phyloP scores from a whole-genome alignment of 2,329 filamentous ascomycete genomes.

The Phoma sp. region DNA sequence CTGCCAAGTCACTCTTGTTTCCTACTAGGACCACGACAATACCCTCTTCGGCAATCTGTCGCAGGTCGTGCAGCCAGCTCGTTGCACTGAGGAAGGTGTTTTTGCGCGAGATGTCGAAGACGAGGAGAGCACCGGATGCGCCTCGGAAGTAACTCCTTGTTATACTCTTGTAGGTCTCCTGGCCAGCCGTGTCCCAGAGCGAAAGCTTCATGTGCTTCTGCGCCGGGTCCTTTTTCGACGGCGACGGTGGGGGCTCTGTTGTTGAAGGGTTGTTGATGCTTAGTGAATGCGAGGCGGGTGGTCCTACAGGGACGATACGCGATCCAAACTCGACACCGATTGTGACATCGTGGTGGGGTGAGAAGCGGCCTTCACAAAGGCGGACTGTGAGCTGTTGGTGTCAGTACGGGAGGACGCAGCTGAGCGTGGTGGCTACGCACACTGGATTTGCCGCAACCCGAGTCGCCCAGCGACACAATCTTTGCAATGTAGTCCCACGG shows the following conservation, averaged over 20 bases:
- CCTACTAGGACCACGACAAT: conserved; percentile 95
- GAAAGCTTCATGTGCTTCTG: conserved; percentile 90
- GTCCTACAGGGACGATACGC: conserved; percentile 87
- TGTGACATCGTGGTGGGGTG: conserved; percentile 92
- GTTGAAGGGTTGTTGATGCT: conserved; percentile 59
- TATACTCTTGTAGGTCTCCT: conserved; percentile 97
- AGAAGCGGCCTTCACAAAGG: conserved; percentile 95
- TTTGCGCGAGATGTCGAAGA: conserved; percentile 90
- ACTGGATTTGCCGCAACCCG: conserved; percentile 90
- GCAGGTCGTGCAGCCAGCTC: conserved; percentile 91
- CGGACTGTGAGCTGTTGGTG: conserved; percentile 77
- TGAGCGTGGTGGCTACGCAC: conserved; percentile 43
- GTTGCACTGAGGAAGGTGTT: conserved; percentile 87
- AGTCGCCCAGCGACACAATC: conserved; percentile 96
- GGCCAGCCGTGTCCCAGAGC: conserved; percentile 94
- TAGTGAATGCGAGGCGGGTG: conserved; percentile 71
- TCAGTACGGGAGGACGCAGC: conserved; percentile 15
- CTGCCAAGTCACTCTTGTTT: conserved; percentile 87
- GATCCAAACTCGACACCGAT: conserved; percentile 97
- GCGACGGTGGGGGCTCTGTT: conserved; percentile 17
- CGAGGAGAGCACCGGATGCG: conserved; percentile 77
- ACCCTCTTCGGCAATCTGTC: conserved; percentile 92
- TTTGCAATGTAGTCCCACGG: conserved; percentile 99
- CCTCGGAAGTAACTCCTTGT: conserved; percentile 93
- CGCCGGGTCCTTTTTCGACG: conserved; percentile 42